Evolutionary conservation across 2,329 filamentous ascomycete genomes (phyloP).

Genomic region (Tolypocladium paradoxum): DNA sequence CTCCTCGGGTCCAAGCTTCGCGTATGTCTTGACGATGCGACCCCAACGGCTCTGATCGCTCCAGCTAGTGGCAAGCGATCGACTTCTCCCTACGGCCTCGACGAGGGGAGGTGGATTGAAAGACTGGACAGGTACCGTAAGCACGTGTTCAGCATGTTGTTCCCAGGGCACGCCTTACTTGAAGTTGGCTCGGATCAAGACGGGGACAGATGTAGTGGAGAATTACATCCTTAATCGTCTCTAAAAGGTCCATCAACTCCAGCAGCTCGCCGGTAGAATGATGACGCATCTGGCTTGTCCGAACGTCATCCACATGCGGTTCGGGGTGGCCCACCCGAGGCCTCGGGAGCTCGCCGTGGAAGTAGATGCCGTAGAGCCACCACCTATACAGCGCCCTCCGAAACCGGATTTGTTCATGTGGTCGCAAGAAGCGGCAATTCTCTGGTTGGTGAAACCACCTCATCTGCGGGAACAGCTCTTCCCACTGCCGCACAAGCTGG

Average conservation of each 20-base stretch:
- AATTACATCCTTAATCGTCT: slow-evolving; percentile 33
- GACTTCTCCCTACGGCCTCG: slow-evolving; percentile 14
- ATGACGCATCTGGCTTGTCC: slow-evolving; percentile 31
- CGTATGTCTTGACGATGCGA: slow-evolving; percentile 31
- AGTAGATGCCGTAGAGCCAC: slow-evolving; percentile 44
- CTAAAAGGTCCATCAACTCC: slow-evolving; percentile 34
- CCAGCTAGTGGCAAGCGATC: slow-evolving; percentile 23
- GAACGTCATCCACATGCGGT: slow-evolving; percentile 27
- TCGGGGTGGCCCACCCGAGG: slow-evolving; percentile 26
- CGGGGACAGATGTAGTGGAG: slow-evolving; percentile 35
- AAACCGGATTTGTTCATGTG: slow-evolving; percentile 33
- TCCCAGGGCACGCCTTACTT: slow-evolving; percentile 15
- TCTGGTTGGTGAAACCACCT: slow-evolving; percentile 35
- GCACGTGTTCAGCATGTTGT: neutral
- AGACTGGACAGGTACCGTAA: slow-evolving; percentile 8
- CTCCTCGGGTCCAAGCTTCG: slow-evolving; percentile 38
- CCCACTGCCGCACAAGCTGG: slow-evolving; percentile 25
- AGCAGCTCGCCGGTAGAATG: slow-evolving; percentile 32
- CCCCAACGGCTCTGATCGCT: slow-evolving; percentile 24
- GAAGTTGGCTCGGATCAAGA: slow-evolving; percentile 23
- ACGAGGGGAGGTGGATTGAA: slow-evolving; percentile 10
- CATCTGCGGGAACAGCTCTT: slow-evolving; percentile 30
- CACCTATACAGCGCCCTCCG: slow-evolving; percentile 40
- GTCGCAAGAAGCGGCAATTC: slow-evolving; percentile 31
- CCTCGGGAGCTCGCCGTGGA: slow-evolving; percentile 33